Percentiles rank a stretch among this genome's conserved stretches.
Evolutionary conservation across 768 basidiomycete genomes (phyloP).

Genomic region (Trametes coccinea): DNA sequence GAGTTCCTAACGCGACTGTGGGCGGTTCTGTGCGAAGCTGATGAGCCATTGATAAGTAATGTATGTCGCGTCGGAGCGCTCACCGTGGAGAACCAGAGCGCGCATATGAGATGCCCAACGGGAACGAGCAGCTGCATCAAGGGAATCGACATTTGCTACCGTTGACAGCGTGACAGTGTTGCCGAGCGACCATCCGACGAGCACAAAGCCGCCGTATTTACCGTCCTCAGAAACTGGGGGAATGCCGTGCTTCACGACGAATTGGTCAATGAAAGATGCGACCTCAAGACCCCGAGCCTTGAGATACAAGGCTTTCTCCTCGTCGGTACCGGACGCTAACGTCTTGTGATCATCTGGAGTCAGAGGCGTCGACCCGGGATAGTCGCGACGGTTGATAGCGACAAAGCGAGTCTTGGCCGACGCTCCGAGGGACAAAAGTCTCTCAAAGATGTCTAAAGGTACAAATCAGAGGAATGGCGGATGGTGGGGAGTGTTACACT

Average conservation of each 20-base stretch:
- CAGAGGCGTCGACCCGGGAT: slow-evolving; percentile 28
- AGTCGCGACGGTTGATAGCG: slow-evolving; percentile 27
- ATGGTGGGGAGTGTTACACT: background rate
- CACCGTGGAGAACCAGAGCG: slow-evolving; percentile 6
- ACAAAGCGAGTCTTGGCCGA: slow-evolving; percentile 21
- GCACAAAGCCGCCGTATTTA: slow-evolving; percentile 2
- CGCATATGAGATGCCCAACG: background rate
- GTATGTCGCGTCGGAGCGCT: background rate
- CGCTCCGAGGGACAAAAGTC: background rate
- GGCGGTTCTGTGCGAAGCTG: background rate
- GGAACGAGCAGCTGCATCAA: background rate
- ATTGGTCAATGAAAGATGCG: slow-evolving; percentile 5
- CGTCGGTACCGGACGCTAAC: slow-evolving; percentile 6
- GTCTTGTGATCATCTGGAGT: slow-evolving; percentile 12
- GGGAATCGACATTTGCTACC: slow-evolving; percentile 1
- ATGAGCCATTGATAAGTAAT: background rate
- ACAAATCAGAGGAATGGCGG: background rate
- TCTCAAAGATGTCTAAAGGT: background rate
- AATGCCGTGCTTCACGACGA: slow-evolving; percentile 1
- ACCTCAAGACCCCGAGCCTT: slow-evolving; percentile 30
- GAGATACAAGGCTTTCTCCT: slow-evolving; percentile 31
- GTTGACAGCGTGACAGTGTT: background rate
- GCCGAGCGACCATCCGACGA: slow-evolving; percentile 16
- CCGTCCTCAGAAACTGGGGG: slow-evolving; percentile 6
- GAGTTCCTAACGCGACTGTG: background rate